Base-by-base conservation (phyloP, 2,329 filamentous ascomycete species). In the Colletotrichum tropicicola region DNA sequence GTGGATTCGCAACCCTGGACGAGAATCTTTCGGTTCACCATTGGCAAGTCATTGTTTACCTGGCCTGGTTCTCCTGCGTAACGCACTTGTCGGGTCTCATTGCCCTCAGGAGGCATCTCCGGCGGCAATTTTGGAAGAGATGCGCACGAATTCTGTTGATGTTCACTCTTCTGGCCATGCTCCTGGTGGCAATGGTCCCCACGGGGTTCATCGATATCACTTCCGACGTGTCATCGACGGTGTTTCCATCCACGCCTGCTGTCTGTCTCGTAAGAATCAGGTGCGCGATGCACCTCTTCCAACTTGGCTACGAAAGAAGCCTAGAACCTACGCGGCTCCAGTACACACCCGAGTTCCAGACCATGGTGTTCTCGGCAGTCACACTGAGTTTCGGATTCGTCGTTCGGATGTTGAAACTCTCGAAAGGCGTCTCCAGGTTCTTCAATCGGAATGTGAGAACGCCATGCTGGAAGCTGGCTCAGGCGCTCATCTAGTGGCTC, bases 21-120 rank as follows among this genome's bases (percentile, higher is more conserved):
- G 15, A 39, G 10, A 8, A 7, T 2, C 15, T 57, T 1, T 70
- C 69, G 1, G 56, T 67, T 0, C 74, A 73, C 35, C 70, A 78
- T 37, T 77, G 72, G 74, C 65, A 73, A 30, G 60, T 74, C 1
- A 66, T 73, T 9, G 70, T 73, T 13, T 63, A 73, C 28, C 62
- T 78, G 0, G 74, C 72, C 1, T 79, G 75, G 75, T 73, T 78
- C 44, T 72, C 74, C 5, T 69, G 69, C 6, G 17, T 75, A 3
- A 79, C 75, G 0, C 75, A 78, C 39, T 17, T 58, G 2, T 49
- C 55, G 4, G 44, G 30, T 5, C 23, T 58, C 4, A 48, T 30
- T 8, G 10, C 8, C 3, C n/a, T 57, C 3, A 25, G 30, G 3
- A 49, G 30, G 17, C 30, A 41, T 2, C n/a, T 49, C 0, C 23